Evolutionary conservation across 352 stramenopile genomes (phyloP).

Genomic region (Globisporangium canariense): DNA sequence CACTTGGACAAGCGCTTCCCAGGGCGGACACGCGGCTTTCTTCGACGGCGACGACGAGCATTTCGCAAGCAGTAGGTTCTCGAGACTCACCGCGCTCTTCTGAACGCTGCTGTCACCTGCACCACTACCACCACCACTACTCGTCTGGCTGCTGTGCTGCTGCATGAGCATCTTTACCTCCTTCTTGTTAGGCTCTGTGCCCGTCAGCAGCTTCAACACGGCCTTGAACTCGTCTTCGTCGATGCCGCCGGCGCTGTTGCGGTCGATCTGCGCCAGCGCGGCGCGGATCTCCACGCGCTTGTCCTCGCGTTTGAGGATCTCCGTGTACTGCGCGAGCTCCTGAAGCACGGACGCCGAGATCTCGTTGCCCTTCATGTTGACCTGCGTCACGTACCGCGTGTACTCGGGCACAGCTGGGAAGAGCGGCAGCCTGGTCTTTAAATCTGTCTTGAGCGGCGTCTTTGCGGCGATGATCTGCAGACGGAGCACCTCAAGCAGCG

Average conservation of each 20-base stretch:
- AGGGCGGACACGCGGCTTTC: conserved; percentile 62
- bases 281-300: conserved; percentile 76
- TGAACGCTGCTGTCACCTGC: conserved; percentile 28
- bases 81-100: conserved; percentile 57
- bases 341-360: conserved; percentile 55
- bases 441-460: conserved; percentile 41
- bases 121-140: conserved; percentile 27
- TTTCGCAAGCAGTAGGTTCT: conserved; percentile 72
- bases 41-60: conserved; percentile 70
- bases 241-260: conserved; percentile 46
- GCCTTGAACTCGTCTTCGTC: conserved; percentile 78
- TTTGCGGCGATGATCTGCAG: conserved; percentile 77
- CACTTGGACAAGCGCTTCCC: conserved; percentile 73
- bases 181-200: conserved; percentile 72
- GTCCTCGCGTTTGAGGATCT: conserved; percentile 73
- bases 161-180: conserved; percentile 63
- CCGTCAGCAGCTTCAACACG: conserved; percentile 74
- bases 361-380: conserved; percentile 80
- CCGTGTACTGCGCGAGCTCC: conserved; percentile 69
- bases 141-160: conserved; percentile 45
- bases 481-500: conserved; percentile 69
- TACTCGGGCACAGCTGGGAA: conserved; percentile 46
- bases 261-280: conserved; percentile 69
- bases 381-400: conserved; percentile 64
- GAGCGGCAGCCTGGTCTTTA: conserved; percentile 50